phyloP scores from a whole-genome alignment of 225 moss, liverwort and hornwort genomes.

The Neckera pumila region DNA sequence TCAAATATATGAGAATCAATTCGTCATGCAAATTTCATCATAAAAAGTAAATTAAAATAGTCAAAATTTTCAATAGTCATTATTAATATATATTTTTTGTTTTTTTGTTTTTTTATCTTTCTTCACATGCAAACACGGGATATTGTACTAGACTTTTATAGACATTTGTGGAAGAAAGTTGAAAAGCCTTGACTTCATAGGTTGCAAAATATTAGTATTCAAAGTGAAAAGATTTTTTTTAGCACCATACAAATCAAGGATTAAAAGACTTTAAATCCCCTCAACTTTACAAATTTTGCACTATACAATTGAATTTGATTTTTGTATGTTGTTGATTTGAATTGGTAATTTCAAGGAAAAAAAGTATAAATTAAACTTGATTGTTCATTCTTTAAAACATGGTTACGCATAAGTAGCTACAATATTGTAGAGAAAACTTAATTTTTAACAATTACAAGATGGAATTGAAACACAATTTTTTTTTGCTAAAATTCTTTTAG shows the following conservation, averaged over 20 bases:
- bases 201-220: not conserved
- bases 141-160: not conserved
- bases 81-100: too few relatives aligned
- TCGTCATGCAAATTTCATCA: not conserved
- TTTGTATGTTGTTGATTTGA: too few relatives aligned
- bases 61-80: not conserved
- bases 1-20: not conserved
- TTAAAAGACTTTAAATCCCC: not conserved
- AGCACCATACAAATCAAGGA: too few relatives aligned
- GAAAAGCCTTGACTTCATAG: accelerated
- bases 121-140: accelerated
- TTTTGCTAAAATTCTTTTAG: accelerated
- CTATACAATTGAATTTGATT: not conserved
- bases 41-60: too few relatives aligned
- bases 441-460: not conserved
- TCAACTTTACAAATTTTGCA: not conserved
- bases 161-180: not conserved
- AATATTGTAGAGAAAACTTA: not conserved
- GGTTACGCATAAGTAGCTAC: not conserved
- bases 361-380: not conserved
- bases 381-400: not conserved
- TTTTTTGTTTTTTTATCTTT: not conserved
- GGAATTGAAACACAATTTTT: not conserved
- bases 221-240: too few relatives aligned
- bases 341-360: accelerated